These are phyloP conservation scores for Clavulina sp. DNA, from an alignment of 768 basidiomycete species.

Conservation along the genomic window DNA sequence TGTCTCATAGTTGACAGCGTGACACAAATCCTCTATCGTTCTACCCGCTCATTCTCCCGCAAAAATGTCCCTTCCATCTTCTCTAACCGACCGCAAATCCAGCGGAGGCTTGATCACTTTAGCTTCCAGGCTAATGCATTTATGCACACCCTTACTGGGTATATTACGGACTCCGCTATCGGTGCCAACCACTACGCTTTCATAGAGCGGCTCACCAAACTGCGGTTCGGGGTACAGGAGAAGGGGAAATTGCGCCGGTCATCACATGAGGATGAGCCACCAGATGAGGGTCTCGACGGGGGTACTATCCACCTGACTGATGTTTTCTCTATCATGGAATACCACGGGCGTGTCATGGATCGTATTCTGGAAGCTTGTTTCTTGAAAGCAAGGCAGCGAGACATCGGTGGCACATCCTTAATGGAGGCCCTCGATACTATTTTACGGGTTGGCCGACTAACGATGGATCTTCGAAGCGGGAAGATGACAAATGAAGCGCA, in stretches of 20 bases:
- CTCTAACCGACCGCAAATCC: slow-evolving; percentile 35
- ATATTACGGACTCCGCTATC: slow-evolving; percentile 70
- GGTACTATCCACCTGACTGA: slow-evolving; percentile 24
- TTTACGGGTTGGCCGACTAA: neutral
- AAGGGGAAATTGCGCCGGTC: neutral
- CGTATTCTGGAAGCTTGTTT: slow-evolving; percentile 32
- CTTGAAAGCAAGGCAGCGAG: slow-evolving; percentile 8
- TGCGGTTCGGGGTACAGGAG: slow-evolving; percentile 1
- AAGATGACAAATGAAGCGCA: neutral
- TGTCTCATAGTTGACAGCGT: slow-evolving; percentile 44
- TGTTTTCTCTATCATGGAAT: slow-evolving; percentile 50
- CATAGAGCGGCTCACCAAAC: slow-evolving; percentile 13
- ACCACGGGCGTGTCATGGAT: slow-evolving; percentile 53
- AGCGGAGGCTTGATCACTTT: slow-evolving; percentile 43
- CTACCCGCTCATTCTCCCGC: slow-evolving; percentile 21
- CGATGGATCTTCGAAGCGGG: neutral
- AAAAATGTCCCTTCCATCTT: slow-evolving; percentile 26
- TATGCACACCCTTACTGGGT: slow-evolving; percentile 44
- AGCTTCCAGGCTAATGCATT: slow-evolving; percentile 61
- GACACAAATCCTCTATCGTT: slow-evolving; percentile 43
- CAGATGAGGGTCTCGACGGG: slow-evolving; percentile 21
- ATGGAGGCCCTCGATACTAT: neutral
- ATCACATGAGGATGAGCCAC: neutral
- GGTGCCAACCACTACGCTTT: slow-evolving; percentile 60
- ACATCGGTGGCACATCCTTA: neutral